These are phyloP conservation scores for Calocybe gambosa DNA, from an alignment of 1,284 basidiomycete genomes.

Conservation along the genomic window DNA sequence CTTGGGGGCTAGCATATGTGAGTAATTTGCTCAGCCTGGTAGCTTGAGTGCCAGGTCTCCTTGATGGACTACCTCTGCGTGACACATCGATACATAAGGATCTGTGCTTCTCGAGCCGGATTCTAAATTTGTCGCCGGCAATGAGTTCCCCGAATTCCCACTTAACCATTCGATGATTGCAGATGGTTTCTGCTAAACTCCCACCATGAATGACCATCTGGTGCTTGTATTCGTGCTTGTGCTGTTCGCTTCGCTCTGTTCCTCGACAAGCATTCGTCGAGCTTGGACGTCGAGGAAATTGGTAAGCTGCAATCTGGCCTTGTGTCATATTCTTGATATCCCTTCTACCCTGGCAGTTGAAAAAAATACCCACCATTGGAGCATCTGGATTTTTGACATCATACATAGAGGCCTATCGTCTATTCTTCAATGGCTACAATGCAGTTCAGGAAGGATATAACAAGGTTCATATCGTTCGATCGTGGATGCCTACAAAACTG, in stretches of 20 bases:
- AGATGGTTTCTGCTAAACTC: background rate
- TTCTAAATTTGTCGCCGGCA: background rate
- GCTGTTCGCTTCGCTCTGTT: background rate
- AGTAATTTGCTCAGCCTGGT: too few species aligned
- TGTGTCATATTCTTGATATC: background rate
- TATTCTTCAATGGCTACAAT: constrained; percentile 18
- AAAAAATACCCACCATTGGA: background rate
- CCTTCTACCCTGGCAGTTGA: background rate
- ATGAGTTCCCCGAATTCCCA: background rate
- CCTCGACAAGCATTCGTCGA: background rate
- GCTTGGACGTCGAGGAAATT: background rate
- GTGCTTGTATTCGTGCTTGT: background rate
- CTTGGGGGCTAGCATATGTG: too few species aligned
- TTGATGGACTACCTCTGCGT: too few species aligned
- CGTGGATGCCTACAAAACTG: background rate
- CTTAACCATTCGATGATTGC: background rate
- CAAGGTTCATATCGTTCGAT: constrained; percentile 7
- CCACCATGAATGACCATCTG: background rate
- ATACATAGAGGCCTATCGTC: constrained; percentile 21
- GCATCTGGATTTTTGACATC: constrained; percentile 16
- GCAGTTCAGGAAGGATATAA: constrained; percentile 26
- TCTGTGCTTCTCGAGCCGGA: background rate
- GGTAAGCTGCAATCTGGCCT: background rate
- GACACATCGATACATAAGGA: background rate
- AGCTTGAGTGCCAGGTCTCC: too few species aligned